These are phyloP conservation scores for Fusarium compactum DNA, from an alignment of 2,329 filamentous ascomycete species.

Conservation along the genomic window DNA sequence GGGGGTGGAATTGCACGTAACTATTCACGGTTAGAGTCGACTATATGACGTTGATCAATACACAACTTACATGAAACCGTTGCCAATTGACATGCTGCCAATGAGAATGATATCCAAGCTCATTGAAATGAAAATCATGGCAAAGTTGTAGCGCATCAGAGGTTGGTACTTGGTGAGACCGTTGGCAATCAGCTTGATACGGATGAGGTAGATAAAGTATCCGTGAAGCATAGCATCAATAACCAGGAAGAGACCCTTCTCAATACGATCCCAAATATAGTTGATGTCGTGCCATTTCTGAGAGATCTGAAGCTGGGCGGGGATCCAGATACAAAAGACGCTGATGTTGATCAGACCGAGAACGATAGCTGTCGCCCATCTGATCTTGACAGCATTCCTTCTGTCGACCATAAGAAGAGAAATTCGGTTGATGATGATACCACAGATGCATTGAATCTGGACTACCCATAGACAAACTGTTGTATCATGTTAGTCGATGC, in stretches of 20 bases:
- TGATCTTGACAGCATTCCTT: constrained; percentile 16
- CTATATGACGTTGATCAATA: fast-evolving
- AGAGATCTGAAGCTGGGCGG: constrained; percentile 34
- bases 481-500: background rate
- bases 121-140: constrained; percentile 45
- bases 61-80: constrained; percentile 39
- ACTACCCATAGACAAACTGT: constrained; percentile 38
- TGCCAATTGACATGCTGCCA: constrained; percentile 42
- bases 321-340: constrained; percentile 38
- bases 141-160: constrained; percentile 53
- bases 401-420: constrained; percentile 36
- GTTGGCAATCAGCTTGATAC: constrained; percentile 56
- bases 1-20: constrained; percentile 44
- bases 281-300: constrained; percentile 30
- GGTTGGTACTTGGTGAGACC: constrained; percentile 62
- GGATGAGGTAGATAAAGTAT: constrained; percentile 55
- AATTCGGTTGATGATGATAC: constrained; percentile 43
- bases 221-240: constrained; percentile 50
- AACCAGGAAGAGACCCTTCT: constrained; percentile 33
- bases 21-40: background rate
- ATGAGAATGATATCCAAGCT: constrained; percentile 45
- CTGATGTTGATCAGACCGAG: constrained; percentile 39
- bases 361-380: constrained; percentile 20
- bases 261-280: constrained; percentile 32
- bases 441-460: constrained; percentile 41